Base-by-base conservation (phyloP, 768 basidiomycete genomes). In the Naganishia vishniacii region DNA sequence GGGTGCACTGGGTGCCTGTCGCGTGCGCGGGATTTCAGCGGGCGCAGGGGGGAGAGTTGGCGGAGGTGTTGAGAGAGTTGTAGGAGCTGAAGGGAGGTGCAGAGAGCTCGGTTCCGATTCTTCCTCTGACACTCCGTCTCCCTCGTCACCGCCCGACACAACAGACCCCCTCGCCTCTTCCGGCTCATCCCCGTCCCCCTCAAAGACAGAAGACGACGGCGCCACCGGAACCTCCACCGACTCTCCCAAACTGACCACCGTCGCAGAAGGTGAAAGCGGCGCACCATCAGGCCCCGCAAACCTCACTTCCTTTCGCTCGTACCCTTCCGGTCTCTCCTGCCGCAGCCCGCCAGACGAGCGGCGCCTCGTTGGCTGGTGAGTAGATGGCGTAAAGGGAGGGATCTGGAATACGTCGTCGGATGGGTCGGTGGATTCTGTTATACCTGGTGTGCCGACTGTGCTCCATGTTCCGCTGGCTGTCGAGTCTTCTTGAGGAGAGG, bases 391-490 rank as follows among this genome's bases (percentile, higher is more conserved):
- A 1, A 37, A 1, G 1, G 53, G 40, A 4, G 53, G 53, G 31
- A 47, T 20, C 26, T 8, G 23, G 32, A 40, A 49, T n/a, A 31
- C 23, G 23, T 42, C 49, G n/a, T n/a, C n/a, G n/a, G n/a, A n/a
- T n/a, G n/a, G n/a, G n/a, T 62, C 45, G 42, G 64, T 70, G 42
- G 65, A 66, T 32, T 68, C 79, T 66, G 65, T 62, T 64, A 76
- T 61, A 0, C 88, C 88, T 3, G 88, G 88, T 0, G 88, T 88
- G 4, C 88, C 87, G 13, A 82, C 81, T 0, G 85, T 88, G 68
- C 86, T 88, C 88, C 88, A 89, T 44, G 79, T 81, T 2, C 83
- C 85, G 28, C 85, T 83, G 18, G 80, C 83, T 2, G 53, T 4
- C 1, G 61, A 64, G 12, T 64, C 59, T 16, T 62, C 48, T 11